Conservation (phyloP, 2,329 filamentous ascomycete species). For the Fusarium sulawesiense region DNA sequence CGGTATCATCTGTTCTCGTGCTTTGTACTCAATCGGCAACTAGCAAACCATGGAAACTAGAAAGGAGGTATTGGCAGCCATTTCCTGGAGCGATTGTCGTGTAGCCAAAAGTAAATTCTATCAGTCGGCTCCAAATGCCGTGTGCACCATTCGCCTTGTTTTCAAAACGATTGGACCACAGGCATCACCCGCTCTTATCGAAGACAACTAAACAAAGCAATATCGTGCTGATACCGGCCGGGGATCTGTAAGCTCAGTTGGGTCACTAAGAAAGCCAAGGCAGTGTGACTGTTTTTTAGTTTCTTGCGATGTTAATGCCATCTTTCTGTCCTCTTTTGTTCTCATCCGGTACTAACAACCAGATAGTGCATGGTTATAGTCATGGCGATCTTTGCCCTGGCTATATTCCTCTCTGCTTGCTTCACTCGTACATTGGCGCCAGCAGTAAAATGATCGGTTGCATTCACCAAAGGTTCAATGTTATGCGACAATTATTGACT, state of each 20-base stretch:
- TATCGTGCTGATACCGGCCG: conserved; percentile 3
- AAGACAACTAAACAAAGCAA: conserved; percentile 25
- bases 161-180: conserved; percentile 28
- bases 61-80: background rate
- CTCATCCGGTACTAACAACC: background rate
- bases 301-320: background rate
- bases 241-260: background rate
- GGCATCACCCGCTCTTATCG: background rate
- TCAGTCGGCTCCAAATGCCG: background rate
- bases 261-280: background rate
- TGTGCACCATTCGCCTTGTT: conserved; percentile 14
- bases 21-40: background rate
- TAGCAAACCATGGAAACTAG: background rate
- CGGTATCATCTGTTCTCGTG: background rate
- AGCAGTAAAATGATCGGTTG: background rate
- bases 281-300: background rate
- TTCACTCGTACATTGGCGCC: background rate
- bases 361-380: background rate
- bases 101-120: background rate
- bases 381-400: conserved; percentile 20
- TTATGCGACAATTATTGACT: background rate
- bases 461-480: background rate
- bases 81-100: background rate
- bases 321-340: conserved; percentile 6
- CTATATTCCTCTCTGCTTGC: background rate